A percentile compares a stretch with the other conserved stretches of the same genome.
Evolutionary conservation across 805 yeast species (phyloP).

Genomic region (Saturnispora zaruensis): DNA sequence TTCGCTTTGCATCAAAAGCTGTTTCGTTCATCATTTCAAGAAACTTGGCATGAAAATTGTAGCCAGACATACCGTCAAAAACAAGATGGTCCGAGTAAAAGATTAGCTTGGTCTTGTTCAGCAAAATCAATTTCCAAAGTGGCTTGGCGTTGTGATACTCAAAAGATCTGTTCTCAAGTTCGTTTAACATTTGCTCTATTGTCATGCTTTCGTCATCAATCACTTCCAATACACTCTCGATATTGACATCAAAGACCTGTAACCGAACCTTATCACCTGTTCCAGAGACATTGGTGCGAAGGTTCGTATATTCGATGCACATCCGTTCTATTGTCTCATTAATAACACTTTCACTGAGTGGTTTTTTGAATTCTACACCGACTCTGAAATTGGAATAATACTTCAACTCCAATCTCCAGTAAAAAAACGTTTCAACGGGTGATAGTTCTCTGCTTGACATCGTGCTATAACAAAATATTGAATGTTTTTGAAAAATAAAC

Average conservation of each 20-base stretch:
- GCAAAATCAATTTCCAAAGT: slow-evolving; percentile 15
- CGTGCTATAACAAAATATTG: background rate
- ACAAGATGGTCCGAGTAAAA: slow-evolving; percentile 27
- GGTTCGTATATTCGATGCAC: slow-evolving; percentile 7
- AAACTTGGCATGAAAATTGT: slow-evolving; percentile 22
- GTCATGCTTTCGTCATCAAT: slow-evolving; percentile 7
- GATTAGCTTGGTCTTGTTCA: slow-evolving; percentile 12
- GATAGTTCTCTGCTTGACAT: slow-evolving; percentile 2
- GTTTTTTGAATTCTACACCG: slow-evolving; percentile 5
- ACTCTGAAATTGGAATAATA: slow-evolving; percentile 10
- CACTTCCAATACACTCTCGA: slow-evolving; percentile 16
- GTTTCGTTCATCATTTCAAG: background rate
- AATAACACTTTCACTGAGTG: background rate
- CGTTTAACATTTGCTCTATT: slow-evolving; percentile 6
- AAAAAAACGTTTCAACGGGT: slow-evolving; percentile 8
- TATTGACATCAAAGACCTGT: slow-evolving; percentile 2
- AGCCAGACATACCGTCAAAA: slow-evolving; percentile 30
- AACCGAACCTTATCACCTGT: background rate
- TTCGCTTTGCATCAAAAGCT: background rate
- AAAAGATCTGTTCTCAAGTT: background rate
- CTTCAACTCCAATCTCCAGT: slow-evolving; percentile 10
- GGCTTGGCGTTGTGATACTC: slow-evolving; percentile 9
- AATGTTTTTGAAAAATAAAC: background rate
- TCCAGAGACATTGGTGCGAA: slow-evolving; percentile 1
- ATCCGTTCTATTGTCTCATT: slow-evolving; percentile 8